Evolutionary conservation across 1,139 yeast genomes (phyloP).

Genomic region (Pichia cactophila): DNA sequence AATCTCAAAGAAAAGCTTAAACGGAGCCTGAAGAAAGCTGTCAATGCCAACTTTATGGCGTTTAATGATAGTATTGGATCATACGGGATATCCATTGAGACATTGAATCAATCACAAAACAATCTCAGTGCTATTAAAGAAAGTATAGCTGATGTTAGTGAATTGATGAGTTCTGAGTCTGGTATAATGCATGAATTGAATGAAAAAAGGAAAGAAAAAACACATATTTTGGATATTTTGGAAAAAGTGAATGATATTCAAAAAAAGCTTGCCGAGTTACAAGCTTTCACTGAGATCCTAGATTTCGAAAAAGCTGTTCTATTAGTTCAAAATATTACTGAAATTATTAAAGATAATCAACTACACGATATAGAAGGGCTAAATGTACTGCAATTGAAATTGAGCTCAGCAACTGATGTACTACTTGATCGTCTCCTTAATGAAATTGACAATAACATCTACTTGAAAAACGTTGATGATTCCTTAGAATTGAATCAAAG

Average conservation of each 20-base stretch:
- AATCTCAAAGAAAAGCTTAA: constrained; percentile 49
- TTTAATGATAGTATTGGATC: constrained; percentile 80
- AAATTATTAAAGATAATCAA: constrained; percentile 49
- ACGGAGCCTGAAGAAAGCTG: constrained; percentile 56
- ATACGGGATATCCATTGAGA: constrained; percentile 52
- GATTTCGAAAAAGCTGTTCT: constrained; percentile 65
- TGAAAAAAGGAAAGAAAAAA: constrained; percentile 51
- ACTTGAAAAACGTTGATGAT: constrained; percentile 38
- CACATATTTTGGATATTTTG: constrained; percentile 63
- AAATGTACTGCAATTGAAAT: constrained; percentile 46
- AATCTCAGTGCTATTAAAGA: constrained; percentile 44
- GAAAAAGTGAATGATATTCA: constrained; percentile 62
- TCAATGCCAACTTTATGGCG: constrained; percentile 75
- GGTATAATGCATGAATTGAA: constrained; percentile 59
- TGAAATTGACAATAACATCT: constrained; percentile 67
- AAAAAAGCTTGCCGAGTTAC: constrained; percentile 55
- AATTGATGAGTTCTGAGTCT: constrained; percentile 27
- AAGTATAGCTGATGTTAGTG: constrained; percentile 35
- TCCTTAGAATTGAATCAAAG: constrained; percentile 20
- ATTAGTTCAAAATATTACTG: constrained; percentile 21
- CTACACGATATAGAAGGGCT: constrained; percentile 43
- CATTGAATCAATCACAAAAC: constrained; percentile 50
- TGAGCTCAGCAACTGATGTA: constrained; percentile 56
- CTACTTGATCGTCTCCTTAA: constrained; percentile 69
- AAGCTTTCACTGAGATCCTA: constrained; percentile 56